A percentile compares a stretch with the other conserved stretches of the same genome.
These are phyloP conservation scores for Delphinella strobiligena DNA, from an alignment of 2,329 filamentous ascomycete genomes.

Conservation along the genomic window DNA sequence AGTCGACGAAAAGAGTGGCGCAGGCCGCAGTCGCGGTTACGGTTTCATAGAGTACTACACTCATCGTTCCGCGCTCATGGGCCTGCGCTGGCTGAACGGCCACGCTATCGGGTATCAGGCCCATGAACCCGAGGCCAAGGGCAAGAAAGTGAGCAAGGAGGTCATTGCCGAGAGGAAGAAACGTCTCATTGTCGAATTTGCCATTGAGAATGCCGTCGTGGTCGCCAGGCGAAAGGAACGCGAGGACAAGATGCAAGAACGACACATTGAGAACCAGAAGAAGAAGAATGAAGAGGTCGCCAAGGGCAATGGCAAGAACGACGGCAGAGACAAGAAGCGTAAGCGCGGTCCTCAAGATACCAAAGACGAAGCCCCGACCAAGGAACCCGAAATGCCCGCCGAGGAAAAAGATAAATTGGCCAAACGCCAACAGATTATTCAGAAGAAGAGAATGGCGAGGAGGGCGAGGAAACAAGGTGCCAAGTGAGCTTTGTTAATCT, in stretches of 20 bases:
- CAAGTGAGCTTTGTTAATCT: neutral
- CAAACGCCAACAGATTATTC: slow-evolving; percentile 66
- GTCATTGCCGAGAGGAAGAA: slow-evolving; percentile 65
- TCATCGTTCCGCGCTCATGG: slow-evolving; percentile 91
- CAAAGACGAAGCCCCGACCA: slow-evolving; percentile 15
- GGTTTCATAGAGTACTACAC: slow-evolving; percentile 96
- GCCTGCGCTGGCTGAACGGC: slow-evolving; percentile 84
- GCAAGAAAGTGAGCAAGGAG: slow-evolving; percentile 22
- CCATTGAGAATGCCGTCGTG: slow-evolving; percentile 95
- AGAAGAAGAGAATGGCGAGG: slow-evolving; percentile 68
- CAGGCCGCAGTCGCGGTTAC: slow-evolving; percentile 79
- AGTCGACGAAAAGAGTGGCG: slow-evolving; percentile 62
- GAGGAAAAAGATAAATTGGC: slow-evolving; percentile 40
- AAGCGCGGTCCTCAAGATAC: slow-evolving; percentile 21
- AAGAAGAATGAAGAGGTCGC: slow-evolving; percentile 1
- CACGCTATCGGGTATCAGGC: slow-evolving; percentile 44
- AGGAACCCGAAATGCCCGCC: slow-evolving; percentile 23
- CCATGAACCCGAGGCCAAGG: slow-evolving; percentile 31
- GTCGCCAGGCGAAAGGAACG: slow-evolving; percentile 63
- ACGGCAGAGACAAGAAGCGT: slow-evolving; percentile 23
- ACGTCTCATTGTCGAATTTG: slow-evolving; percentile 87
- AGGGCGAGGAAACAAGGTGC: slow-evolving; percentile 30
- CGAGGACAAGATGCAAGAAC: slow-evolving; percentile 43
- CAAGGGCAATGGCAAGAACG: slow-evolving; percentile 2
- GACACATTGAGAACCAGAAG: slow-evolving; percentile 6